A percentile compares a stretch with the other conserved stretches of the same genome.
Conservation (phyloP, 2,329 filamentous ascomycete genomes). For the Aspergillus neotritici region DNA sequence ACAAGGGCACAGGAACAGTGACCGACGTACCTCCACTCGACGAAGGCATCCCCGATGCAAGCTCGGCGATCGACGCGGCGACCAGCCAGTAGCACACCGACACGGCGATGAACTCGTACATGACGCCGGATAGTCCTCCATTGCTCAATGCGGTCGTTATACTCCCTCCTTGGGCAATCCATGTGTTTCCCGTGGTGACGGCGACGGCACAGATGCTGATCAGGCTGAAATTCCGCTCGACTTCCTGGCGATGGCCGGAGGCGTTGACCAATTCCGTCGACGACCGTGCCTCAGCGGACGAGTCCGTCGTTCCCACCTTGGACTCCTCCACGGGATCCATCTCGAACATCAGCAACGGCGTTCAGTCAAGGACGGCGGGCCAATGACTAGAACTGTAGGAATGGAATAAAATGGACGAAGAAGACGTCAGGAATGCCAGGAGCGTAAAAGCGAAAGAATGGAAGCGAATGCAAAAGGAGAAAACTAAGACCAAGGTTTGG, state of each 20-base stretch:
- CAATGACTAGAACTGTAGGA: too few species aligned
- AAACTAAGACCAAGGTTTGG: too few species aligned
- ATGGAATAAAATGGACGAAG: too few species aligned
- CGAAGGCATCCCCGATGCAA: conserved; percentile 58
- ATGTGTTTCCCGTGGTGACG: conserved; percentile 60
- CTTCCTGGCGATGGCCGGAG: conserved; percentile 58
- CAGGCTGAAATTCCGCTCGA: conserved; percentile 58
- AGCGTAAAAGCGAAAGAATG: too few species aligned
- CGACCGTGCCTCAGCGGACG: conserved; percentile 21
- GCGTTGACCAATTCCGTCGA: conserved; percentile 52
- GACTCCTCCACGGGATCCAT: conserved; percentile 15
- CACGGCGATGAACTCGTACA: conserved; percentile 55
- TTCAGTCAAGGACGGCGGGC: too few species aligned
- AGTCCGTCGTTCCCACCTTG: conserved; percentile 20
- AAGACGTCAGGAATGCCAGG: too few species aligned
- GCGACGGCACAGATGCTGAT: conserved; percentile 56
- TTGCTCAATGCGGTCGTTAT: conserved; percentile 54
- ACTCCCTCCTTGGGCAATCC: conserved; percentile 59
- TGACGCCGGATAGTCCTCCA: conserved; percentile 56
- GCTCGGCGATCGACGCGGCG: conserved; percentile 55
- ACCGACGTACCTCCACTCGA: conserved; percentile 44
- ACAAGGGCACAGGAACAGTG: not conserved
- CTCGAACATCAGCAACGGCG: not conserved
- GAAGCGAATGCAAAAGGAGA: too few species aligned
- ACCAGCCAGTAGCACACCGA: conserved; percentile 54